Evolutionary conservation across 345 rosid species (phyloP).

Genomic region (Hirschfeldia incana): DNA sequence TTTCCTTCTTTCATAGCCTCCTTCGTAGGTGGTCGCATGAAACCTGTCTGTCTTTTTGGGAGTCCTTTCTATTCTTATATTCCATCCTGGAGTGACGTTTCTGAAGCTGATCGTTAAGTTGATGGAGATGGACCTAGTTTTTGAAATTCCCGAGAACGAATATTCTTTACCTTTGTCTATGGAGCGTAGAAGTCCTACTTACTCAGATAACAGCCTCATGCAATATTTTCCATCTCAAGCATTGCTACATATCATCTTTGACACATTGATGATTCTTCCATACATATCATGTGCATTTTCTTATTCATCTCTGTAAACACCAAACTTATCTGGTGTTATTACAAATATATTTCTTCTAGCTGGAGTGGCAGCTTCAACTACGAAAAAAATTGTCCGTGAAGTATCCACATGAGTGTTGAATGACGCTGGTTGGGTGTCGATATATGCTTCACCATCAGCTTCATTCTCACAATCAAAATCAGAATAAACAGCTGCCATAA

Average conservation of each 20-base stretch:
- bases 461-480: neutral
- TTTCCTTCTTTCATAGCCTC: too few species aligned
- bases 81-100: too few species aligned
- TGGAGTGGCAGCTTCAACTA: neutral
- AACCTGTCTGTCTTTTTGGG: too few species aligned
- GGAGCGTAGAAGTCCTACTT: too few species aligned
- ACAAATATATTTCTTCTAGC: neutral
- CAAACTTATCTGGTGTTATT: neutral
- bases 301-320: neutral
- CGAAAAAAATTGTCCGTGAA: neutral
- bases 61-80: too few species aligned
- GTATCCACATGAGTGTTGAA: neutral
- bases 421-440: neutral
- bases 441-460: neutral
- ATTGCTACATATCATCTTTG: neutral
- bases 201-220: too few species aligned
- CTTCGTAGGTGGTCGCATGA: too few species aligned
- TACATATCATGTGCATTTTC: neutral
- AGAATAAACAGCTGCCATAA: neutral
- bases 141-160: too few species aligned
- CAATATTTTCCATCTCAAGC: too few species aligned
- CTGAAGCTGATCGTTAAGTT: too few species aligned
- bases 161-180: too few species aligned
- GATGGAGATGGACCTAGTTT: too few species aligned
- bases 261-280: neutral